Percentiles rank a stretch among this genome's conserved stretches.
These are phyloP conservation scores for Cunninghamia lanceolata DNA, from an alignment of 75 land plant species.

Conservation along the genomic window DNA sequence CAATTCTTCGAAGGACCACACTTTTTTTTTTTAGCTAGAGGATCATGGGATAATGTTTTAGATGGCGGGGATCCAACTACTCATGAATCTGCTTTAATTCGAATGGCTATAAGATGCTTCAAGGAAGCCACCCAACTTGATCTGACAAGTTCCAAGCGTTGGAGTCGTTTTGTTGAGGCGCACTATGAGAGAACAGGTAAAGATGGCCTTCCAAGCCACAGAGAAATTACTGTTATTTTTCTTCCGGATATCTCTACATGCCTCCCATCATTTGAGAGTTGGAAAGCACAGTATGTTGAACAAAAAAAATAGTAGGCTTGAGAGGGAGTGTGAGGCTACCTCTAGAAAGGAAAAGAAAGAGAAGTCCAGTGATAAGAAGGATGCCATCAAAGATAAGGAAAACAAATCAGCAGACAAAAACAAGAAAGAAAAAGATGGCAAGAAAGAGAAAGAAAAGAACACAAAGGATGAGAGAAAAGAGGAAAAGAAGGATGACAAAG, in stretches of 20 bases:
- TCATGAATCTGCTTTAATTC: conserved; percentile 65
- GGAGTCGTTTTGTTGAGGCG: conserved; percentile 95
- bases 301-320: conserved; percentile 57
- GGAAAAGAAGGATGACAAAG: conserved; percentile 14
- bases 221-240: conserved; percentile 78
- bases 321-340: conserved; percentile 38
- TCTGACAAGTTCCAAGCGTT: conserved; percentile 56
- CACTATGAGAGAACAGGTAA: conserved; percentile 91
- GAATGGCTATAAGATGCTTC: conserved; percentile 70
- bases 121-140: conserved; percentile 78
- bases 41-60: conserved; percentile 57
- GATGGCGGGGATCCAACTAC: conserved; percentile 88
- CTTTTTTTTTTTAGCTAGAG: conserved; percentile 82
- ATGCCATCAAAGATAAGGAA: conserved; percentile 6
- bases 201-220: conserved; percentile 82
- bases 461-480: conserved; percentile 7
- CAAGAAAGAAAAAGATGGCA: conserved; percentile 9
- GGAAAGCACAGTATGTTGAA: conserved; percentile 72
- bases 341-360: conserved; percentile 58
- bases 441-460: conserved; percentile 31
- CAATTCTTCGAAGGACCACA: conserved; percentile 70
- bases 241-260: conserved; percentile 79
- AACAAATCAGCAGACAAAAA: conserved; percentile 4
- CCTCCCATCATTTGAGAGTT: conserved; percentile 73
- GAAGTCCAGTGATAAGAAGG: conserved; percentile 15